Evolutionary conservation across 768 basidiomycete genomes (phyloP).

Genomic region (Trametes cubensis): DNA sequence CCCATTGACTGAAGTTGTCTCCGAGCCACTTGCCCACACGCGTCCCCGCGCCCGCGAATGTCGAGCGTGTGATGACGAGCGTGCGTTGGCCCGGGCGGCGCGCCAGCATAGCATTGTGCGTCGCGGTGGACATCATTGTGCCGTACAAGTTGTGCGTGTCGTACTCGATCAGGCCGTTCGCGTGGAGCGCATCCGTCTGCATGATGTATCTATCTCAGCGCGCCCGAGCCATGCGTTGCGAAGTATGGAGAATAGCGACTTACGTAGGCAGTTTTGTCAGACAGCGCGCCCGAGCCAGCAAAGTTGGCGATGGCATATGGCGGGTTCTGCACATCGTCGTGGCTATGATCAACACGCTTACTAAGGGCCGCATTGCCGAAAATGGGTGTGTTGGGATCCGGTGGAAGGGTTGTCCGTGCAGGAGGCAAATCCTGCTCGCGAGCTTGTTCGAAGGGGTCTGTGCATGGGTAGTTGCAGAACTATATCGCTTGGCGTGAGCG

Average conservation of each 20-base stretch:
- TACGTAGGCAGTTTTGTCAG: slow-evolving; percentile 57
- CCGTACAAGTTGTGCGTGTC: slow-evolving; percentile 71
- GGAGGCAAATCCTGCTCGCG: slow-evolving; percentile 56
- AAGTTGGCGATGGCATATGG: slow-evolving; percentile 65
- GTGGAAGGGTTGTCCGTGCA: slow-evolving; percentile 49
- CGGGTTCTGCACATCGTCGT: slow-evolving; percentile 48
- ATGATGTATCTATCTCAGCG: background rate
- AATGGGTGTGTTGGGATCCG: slow-evolving; percentile 56
- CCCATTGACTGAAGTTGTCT: slow-evolving; percentile 63
- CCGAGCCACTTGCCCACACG: slow-evolving; percentile 78
- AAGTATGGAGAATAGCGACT: slow-evolving; percentile 24
- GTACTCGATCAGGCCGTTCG: slow-evolving; percentile 61
- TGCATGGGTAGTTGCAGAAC: slow-evolving; percentile 68
- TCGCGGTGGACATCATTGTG: slow-evolving; percentile 69
- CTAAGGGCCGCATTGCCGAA: slow-evolving; percentile 40
- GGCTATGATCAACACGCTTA: slow-evolving; percentile 35
- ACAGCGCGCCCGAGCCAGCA: slow-evolving; percentile 47
- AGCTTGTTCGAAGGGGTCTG: slow-evolving; percentile 62
- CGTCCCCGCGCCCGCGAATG: slow-evolving; percentile 67
- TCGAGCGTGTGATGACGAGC: slow-evolving; percentile 73
- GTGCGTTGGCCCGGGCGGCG: slow-evolving; percentile 63
- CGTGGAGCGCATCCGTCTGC: slow-evolving; percentile 46
- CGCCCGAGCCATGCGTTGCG: background rate
- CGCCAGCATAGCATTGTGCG: slow-evolving; percentile 60
- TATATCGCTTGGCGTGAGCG: slow-evolving; percentile 26